Base-by-base conservation (phyloP, 2,329 filamentous ascomycete species). In the Fusarium redolens region DNA sequence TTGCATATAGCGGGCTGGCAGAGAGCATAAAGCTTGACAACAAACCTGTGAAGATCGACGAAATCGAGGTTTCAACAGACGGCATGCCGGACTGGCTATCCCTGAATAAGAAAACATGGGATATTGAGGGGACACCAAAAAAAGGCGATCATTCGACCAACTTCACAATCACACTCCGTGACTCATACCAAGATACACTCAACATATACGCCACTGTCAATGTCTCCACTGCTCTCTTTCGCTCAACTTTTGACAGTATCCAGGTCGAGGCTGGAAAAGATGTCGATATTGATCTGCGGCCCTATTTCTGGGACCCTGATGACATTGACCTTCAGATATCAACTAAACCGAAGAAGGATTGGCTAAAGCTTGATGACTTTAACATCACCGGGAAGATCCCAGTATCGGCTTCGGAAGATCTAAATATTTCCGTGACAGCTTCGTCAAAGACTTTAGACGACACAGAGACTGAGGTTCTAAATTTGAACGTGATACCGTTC, bases 81-180 rank as follows among this genome's bases (percentile, higher is more conserved):
- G 82, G 87, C 31, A 79, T 90, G 17, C 93, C 94, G 0, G 78
- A 83, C 6, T 97, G 95, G 95, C 80, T 97, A 31, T 83, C 83
- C 0, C 88, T 96, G 59, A 86, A 96, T 75, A 82, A 86, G 5
- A 75, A 82, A 13, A 91, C 90, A 0, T 87, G 94, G 78, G 83
- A 82, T 2, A 81, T 97, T 11, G 86, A 82, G 37, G 95, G 94
- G 5, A 92, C 83, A 3, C 90, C 92, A 5, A 89, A 91, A 1
- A 77, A 84, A n/a, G 83, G 85, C 56, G 87, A 89, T 7, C 83
- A 85, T 54, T 88, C 90, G 7, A 85, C 87, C 33, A 92, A 92
- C 72, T 86, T 96, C 51, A 90, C 86, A 3, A 82, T 94, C 40
- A 86, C 83, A 17, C 90, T 90, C 14, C 85, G 82, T 17, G 92